A percentile compares a stretch with the other conserved stretches of the same genome.
Evolutionary conservation across 495 filamentous ascomycete genomes (phyloP).

Genomic region (Neurospora sp.): DNA sequence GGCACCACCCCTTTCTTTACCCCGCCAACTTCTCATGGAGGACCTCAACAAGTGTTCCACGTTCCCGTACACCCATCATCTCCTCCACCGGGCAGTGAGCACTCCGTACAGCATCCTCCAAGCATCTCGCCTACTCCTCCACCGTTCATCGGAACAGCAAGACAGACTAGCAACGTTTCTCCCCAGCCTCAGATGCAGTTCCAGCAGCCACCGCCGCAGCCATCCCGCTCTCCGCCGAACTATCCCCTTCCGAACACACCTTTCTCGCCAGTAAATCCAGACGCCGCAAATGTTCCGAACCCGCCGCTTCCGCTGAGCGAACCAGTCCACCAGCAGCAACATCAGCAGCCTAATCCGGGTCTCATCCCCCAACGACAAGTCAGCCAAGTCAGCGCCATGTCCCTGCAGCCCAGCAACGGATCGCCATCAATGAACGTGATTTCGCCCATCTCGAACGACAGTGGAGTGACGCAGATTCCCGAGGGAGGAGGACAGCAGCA

Average conservation of each 20-base stretch:
- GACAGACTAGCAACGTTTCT: neutral
- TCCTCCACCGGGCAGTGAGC: neutral
- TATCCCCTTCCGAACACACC: conserved; percentile 5
- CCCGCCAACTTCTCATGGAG: neutral
- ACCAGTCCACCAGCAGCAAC: neutral
- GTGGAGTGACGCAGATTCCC: neutral
- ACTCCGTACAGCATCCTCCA: neutral
- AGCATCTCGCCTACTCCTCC: neutral
- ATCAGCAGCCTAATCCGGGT: neutral
- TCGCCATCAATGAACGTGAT: neutral
- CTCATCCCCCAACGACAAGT: conserved; percentile 14
- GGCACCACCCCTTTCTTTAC: neutral
- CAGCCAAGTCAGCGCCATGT: conserved; percentile 19
- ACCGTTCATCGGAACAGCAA: neutral
- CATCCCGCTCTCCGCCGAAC: neutral
- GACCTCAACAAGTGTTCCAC: neutral
- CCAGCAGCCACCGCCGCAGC: neutral
- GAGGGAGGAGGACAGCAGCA: conserved; percentile 1
- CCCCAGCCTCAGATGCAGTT: conserved; percentile 1
- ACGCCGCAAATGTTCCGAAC: conserved; percentile 2
- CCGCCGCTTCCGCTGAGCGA: conserved; percentile 1
- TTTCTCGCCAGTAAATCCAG: conserved; percentile 14
- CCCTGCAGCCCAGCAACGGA: conserved; percentile 11
- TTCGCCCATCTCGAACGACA: conserved; percentile 5
- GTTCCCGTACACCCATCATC: neutral